These are phyloP conservation scores for Litsea cubeba DNA, from an alignment of 164 flowering plant genomes.

Conservation along the genomic window DNA sequence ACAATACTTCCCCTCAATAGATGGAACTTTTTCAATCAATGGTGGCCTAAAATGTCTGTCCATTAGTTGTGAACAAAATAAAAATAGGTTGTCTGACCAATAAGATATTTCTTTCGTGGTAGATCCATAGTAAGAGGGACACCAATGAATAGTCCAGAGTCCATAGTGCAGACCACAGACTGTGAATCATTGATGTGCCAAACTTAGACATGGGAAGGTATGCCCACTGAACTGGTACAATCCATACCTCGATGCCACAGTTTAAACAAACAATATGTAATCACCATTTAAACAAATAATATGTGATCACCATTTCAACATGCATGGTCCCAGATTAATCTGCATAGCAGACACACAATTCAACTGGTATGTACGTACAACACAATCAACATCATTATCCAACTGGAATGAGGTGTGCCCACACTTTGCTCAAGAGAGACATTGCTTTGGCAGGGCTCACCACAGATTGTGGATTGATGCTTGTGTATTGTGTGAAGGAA, in stretches of 20 bases:
- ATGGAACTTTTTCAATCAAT: not conserved
- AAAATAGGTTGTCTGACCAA: not conserved
- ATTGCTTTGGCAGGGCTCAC: not conserved
- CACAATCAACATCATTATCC: not conserved
- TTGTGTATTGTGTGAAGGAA: not conserved
- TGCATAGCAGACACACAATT: not conserved
- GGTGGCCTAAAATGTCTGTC: too few relatives aligned
- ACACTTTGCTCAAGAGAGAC: not conserved
- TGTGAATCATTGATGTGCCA: not conserved
- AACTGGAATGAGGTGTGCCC: not conserved
- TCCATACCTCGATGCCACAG: not conserved
- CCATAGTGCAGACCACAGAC: not conserved
- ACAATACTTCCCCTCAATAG: not conserved
- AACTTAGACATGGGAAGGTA: not conserved
- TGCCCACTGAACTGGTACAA: not conserved
- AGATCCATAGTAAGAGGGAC: not conserved
- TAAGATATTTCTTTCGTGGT: not conserved
- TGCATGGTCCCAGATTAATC: not conserved
- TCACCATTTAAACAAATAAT: too few relatives aligned
- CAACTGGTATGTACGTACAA: not conserved
- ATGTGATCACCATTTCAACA: not conserved
- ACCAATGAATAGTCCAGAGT: not conserved
- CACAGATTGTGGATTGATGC: not conserved
- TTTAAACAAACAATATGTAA: not conserved
- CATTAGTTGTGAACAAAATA: too few relatives aligned